A percentile compares a stretch with the other conserved stretches of the same genome.
phyloP scores from a whole-genome alignment of 2,329 filamentous ascomycete species.

The Lithohypha guttulata region DNA sequence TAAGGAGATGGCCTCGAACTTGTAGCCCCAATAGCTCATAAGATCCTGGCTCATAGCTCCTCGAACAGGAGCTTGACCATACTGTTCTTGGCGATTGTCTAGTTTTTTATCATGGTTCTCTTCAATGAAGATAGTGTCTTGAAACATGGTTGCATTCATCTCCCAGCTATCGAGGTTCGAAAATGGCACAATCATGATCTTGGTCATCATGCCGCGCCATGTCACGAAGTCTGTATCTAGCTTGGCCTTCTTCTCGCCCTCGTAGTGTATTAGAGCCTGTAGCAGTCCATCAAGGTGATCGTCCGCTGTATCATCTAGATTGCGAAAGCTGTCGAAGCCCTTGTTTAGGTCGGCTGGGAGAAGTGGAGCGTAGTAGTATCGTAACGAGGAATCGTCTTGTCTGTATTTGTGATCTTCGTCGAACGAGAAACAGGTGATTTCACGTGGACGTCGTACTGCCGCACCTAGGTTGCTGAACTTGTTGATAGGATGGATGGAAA shows the following conservation, averaged over 20 bases:
- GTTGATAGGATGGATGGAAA: constrained; percentile 58
- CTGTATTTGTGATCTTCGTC: constrained; percentile 70
- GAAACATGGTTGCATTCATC: constrained; percentile 88
- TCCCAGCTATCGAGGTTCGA: constrained; percentile 64
- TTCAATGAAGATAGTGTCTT: constrained; percentile 68
- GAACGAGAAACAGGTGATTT: constrained; percentile 89
- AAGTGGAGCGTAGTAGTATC: constrained; percentile 74
- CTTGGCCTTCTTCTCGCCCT: constrained; percentile 55
- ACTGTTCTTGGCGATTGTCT: constrained; percentile 50
- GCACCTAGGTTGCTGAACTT: constrained; percentile 59
- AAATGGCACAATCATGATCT: constrained; percentile 81
- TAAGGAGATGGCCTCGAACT: constrained; percentile 81
- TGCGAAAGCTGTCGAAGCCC: constrained; percentile 73
- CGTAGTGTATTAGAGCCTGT: constrained; percentile 61
- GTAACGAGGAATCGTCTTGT: constrained; percentile 66
- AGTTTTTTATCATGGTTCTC: constrained; percentile 71
- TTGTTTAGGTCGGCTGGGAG: constrained; percentile 63
- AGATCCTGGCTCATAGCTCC: constrained; percentile 57
- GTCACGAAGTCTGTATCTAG: constrained; percentile 74
- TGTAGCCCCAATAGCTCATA: constrained; percentile 97
- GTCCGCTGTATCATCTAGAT: constrained; percentile 70
- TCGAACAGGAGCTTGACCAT: constrained; percentile 37
- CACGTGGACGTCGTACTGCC: constrained; percentile 65
- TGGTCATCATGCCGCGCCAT: constrained; percentile 98
- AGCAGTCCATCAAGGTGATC: constrained; percentile 81